Conservation (phyloP, 108 stramenopile genomes). For the Skeletonema marinoi region DNA sequence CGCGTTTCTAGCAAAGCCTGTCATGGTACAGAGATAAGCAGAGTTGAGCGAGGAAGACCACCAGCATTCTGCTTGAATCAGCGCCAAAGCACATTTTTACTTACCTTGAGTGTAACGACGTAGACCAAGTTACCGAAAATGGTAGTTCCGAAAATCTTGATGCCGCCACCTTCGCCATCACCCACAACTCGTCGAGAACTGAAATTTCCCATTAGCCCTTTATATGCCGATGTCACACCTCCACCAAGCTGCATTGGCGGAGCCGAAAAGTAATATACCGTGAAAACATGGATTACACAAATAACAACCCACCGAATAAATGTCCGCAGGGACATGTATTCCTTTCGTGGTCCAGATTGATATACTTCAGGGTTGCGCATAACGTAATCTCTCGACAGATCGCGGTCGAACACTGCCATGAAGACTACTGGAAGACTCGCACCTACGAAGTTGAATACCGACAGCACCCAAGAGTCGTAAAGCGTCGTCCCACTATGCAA, state of each 20-base stretch:
- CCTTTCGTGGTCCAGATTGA: conserved; percentile 74
- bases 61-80: not conserved
- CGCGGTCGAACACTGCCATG: conserved; percentile 91
- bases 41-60: not conserved
- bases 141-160: conserved; percentile 76
- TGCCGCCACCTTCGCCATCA: conserved; percentile 80
- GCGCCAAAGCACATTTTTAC: not conserved
- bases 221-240: conserved; percentile 68
- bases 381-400: conserved; percentile 85
- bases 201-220: conserved; percentile 63
- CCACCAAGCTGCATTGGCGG: conserved; percentile 53
- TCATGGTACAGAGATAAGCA: not conserved
- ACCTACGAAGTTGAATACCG: conserved; percentile 88
- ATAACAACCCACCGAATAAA: conserved; percentile 70
- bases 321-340: conserved; percentile 67
- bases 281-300: conserved; percentile 62
- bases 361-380: conserved; percentile 76
- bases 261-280: conserved; percentile 72
- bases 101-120: conserved; percentile 71
- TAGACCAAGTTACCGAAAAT: conserved; percentile 71
- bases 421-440: conserved; percentile 84
- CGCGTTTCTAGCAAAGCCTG: conserved; percentile 74
- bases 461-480: conserved; percentile 83
- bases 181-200: conserved; percentile 46
- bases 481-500: conserved; percentile 84